Conservation (phyloP, 495 filamentous ascomycete genomes). For the Cudoniella acicularis region DNA sequence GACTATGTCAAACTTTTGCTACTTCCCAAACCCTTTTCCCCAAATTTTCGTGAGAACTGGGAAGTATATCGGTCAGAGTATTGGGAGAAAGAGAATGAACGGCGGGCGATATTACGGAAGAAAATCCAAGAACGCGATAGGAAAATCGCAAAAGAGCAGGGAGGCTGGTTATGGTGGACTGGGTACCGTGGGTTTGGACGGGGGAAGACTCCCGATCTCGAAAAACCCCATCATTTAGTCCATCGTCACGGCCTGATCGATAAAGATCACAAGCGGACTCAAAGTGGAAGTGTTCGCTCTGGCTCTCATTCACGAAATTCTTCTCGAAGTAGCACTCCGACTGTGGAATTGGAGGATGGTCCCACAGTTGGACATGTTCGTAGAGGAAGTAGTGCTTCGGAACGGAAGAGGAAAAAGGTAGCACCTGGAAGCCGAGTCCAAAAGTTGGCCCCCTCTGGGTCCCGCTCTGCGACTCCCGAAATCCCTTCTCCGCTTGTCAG, state of each 20-base stretch:
- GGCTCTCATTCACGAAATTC: slow-evolving; percentile 44
- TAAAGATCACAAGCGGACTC: slow-evolving; percentile 37
- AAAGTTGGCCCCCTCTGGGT: slow-evolving; percentile 31
- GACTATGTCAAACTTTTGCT: slow-evolving; percentile 88
- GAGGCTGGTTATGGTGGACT: slow-evolving; percentile 80
- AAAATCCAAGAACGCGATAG: slow-evolving; percentile 62
- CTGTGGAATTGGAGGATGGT: slow-evolving; percentile 17
- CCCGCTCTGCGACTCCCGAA: slow-evolving; percentile 48
- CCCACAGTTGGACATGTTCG: slow-evolving; percentile 25
- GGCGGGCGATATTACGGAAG: slow-evolving; percentile 66
- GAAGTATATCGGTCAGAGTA: slow-evolving; percentile 89
- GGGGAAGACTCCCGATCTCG: slow-evolving; percentile 22
- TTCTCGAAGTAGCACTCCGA: slow-evolving; percentile 29
- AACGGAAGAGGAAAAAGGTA: slow-evolving; percentile 34
- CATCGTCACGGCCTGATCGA: slow-evolving; percentile 20
- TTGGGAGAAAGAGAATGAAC: slow-evolving; percentile 95
- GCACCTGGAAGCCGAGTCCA: slow-evolving; percentile 3
- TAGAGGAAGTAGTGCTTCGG: slow-evolving; percentile 44
- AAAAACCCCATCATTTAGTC: slow-evolving; percentile 31
- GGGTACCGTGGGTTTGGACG: slow-evolving; percentile 60
- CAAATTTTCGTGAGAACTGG: slow-evolving; percentile 96
- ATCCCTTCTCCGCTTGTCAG: slow-evolving; percentile 45
- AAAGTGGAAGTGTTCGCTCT: slow-evolving; percentile 45
- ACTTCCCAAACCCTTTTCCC: slow-evolving; percentile 90
- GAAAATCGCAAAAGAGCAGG: slow-evolving; percentile 59